Percentiles rank a stretch among this genome's conserved stretches.
Evolutionary conservation across 1,284 basidiomycete genomes (phyloP).

Genomic region (Microbotryum violaceum): DNA sequence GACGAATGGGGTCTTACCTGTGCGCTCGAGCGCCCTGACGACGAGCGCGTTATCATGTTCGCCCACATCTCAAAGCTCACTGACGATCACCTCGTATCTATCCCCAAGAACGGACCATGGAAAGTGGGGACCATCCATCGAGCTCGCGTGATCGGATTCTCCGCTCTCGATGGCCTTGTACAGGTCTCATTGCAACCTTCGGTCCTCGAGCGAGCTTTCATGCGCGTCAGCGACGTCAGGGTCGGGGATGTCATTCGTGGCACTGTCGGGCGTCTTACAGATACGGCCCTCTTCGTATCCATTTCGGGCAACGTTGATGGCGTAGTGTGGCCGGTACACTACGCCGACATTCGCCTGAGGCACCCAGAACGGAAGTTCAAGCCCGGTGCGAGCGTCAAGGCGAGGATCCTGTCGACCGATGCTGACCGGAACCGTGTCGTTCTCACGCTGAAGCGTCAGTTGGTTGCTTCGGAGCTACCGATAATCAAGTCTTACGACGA

Average conservation of each 20-base stretch:
- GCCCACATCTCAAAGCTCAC: slow-evolving; percentile 82
- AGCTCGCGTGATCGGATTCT: slow-evolving; percentile 83
- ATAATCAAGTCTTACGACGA: slow-evolving; percentile 61
- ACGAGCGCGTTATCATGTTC: neutral
- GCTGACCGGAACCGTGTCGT: slow-evolving; percentile 70
- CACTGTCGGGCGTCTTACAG: slow-evolving; percentile 71
- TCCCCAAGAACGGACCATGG: slow-evolving; percentile 62
- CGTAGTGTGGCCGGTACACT: slow-evolving; percentile 90
- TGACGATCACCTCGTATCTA: slow-evolving; percentile 74
- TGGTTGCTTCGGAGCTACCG: slow-evolving; percentile 70
- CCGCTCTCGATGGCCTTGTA: slow-evolving; percentile 77
- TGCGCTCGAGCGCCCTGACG: neutral
- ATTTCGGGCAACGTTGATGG: slow-evolving; percentile 81
- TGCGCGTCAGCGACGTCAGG: slow-evolving; percentile 74
- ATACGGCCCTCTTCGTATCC: slow-evolving; percentile 72
- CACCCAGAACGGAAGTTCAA: slow-evolving; percentile 91
- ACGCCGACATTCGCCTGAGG: slow-evolving; percentile 80
- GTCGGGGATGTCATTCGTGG: slow-evolving; percentile 72
- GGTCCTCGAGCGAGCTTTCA: slow-evolving; percentile 75
- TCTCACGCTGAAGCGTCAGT: slow-evolving; percentile 85
- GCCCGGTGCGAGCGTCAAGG: slow-evolving; percentile 72
- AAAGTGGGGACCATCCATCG: slow-evolving; percentile 68
- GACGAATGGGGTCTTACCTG: slow-evolving; percentile 71
- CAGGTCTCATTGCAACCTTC: slow-evolving; percentile 78
- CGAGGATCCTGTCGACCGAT: slow-evolving; percentile 79